Base-by-base conservation (phyloP, 768 basidiomycete species). In the Asterophora parasitica region DNA sequence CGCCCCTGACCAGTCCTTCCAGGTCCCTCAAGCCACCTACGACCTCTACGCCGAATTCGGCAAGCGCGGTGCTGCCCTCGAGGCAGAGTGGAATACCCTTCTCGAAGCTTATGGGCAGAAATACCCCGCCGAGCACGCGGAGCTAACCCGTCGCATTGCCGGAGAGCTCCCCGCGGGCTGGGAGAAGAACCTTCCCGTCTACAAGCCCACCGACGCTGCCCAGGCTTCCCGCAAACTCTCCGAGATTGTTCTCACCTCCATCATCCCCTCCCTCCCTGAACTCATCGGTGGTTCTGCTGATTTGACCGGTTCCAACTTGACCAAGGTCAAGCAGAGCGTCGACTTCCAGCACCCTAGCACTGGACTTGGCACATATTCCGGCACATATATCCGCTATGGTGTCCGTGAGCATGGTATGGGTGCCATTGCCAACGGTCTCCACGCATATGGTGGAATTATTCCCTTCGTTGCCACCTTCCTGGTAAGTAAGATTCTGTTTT, bases 361-460 rank as follows among this genome's bases (percentile, higher is more conserved):
- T 15, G 82, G 82, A 27, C 76, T 95, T 36, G 94, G 94, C 49
- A 76, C 65, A 50, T 95, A 92, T 67, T 69, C 81, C 48, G 94
- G 94, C 44, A 87, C 84, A 39, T 96, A 97, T 66, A 82, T 97
- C 65, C 88, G 93, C 46, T 97, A 88, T 72, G 94, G 94, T 79
- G 92, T 97, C 48, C 89, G 94, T 68, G 94, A 97, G 67, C 94
- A 97, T 68, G 94, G 76, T 57, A 97, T 96, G 93, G 89, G 87
- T 59, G 94, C 93, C 46, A 92, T 97, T 59, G 90, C 85, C 56
- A 96, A 96, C 65, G 93, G 93, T 64, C 65, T 94, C 52, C 66
- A 75, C 52, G 93, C 92, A 2, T 97, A 96, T 67, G 93, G 93
- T 51, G 90, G 82, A 58, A 82, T 94, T 61, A 79, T 95, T 52